Conservation (phyloP, 306 rosid genomes). For the Ceratonia siliqua region DNA sequence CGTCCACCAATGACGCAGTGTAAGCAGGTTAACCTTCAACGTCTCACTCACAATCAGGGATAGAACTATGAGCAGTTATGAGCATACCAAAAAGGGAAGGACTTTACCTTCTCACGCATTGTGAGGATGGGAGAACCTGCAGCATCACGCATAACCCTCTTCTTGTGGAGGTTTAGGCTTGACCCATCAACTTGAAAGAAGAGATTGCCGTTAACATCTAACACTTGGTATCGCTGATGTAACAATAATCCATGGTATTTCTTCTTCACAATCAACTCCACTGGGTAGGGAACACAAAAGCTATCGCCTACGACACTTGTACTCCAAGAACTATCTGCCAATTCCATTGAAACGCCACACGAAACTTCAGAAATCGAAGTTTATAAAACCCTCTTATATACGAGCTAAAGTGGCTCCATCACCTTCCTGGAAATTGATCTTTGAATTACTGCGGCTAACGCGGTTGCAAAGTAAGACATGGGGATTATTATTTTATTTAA, state of each 20-base stretch:
- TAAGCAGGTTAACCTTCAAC: slow-evolving; percentile 15
- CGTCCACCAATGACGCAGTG: slow-evolving; percentile 37
- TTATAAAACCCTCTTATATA: neutral
- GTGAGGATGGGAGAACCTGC: slow-evolving; percentile 29
- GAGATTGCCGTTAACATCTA: slow-evolving; percentile 18
- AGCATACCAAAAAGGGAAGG: too few relatives aligned
- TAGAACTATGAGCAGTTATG: too few relatives aligned
- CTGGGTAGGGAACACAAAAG: slow-evolving; percentile 26
- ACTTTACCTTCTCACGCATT: slow-evolving; percentile 40
- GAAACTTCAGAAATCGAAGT: neutral
- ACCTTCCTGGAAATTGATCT: neutral
- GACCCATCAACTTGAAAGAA: slow-evolving; percentile 39
- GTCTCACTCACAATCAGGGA: too few relatives aligned
- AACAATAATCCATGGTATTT: slow-evolving; percentile 33
- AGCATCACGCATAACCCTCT: slow-evolving; percentile 39
- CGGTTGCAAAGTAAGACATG: slow-evolving; percentile 6
- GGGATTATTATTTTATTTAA: neutral
- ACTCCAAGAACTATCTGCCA: neutral
- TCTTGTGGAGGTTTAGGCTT: slow-evolving; percentile 30
- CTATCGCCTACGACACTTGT: slow-evolving; percentile 29
- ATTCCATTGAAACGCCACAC: slow-evolving; percentile 22
- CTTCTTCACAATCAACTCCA: slow-evolving; percentile 31
- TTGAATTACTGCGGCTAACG: slow-evolving; percentile 3
- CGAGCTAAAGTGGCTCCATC: neutral
- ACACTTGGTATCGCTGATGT: slow-evolving; percentile 26